Evolutionary conservation across 257 asterid genomes (phyloP).

Genomic region (Nicotiana paniculata): DNA sequence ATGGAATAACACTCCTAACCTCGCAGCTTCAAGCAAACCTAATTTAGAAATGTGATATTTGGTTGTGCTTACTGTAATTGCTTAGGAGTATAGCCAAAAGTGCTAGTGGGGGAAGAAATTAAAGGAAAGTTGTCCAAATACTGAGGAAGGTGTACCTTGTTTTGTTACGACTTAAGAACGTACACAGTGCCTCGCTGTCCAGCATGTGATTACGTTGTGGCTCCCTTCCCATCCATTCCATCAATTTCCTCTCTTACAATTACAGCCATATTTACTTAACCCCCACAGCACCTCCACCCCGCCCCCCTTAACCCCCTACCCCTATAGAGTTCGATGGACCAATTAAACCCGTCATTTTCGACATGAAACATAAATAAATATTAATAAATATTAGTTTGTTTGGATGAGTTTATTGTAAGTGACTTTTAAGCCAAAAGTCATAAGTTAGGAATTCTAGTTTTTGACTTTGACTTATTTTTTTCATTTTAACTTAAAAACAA

Average conservation of each 20-base stretch:
- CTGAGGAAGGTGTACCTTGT: conserved; percentile 45
- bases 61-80: neutral
- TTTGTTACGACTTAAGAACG: conserved; percentile 23
- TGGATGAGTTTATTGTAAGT: too few species aligned
- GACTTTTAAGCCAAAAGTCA: too few species aligned
- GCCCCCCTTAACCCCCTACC: neutral
- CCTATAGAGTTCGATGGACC: neutral
- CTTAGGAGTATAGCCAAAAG: neutral
- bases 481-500: too few species aligned
- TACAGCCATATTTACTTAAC: conserved; percentile 1
- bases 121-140: conserved; percentile 41
- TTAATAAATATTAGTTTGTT: too few species aligned
- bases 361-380: neutral
- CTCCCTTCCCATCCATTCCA: conserved; percentile 25
- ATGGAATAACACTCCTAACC: neutral
- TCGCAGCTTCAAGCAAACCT: neutral
- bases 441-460: too few species aligned
- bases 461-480: too few species aligned
- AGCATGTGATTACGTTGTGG: conserved; percentile 56
- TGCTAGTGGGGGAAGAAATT: neutral
- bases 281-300: neutral
- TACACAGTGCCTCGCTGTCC: conserved; percentile 60
- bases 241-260: conserved; percentile 1
- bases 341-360: neutral
- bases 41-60: neutral